phyloP scores from a whole-genome alignment of 129 eudicot genomes.

The Daucus carota region DH1_v3.0 NC_030388.2:16770001-16770500 shows the following conservation, averaged over 20 bases:
- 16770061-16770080: background rate
- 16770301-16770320: background rate
- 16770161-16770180: background rate
- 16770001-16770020: background rate
- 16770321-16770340: constrained; percentile 29
- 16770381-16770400: constrained; percentile 79
- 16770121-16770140: background rate
- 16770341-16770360: constrained; percentile 51
- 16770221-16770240: background rate
- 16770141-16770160: background rate
- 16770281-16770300: background rate
- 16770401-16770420: constrained; percentile 51
- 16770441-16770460: background rate
- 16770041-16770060: background rate
- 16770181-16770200: background rate
- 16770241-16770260: background rate
- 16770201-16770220: background rate
- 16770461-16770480: background rate
- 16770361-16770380: constrained; percentile 58
- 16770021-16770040: background rate
- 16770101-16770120: background rate
- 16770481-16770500: background rate
- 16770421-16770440: constrained; percentile 44
- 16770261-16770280: background rate
- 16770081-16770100: background rate